Conservation (phyloP, 2,329 filamentous ascomycete genomes). For the Aspergillus uvarum region DNA sequence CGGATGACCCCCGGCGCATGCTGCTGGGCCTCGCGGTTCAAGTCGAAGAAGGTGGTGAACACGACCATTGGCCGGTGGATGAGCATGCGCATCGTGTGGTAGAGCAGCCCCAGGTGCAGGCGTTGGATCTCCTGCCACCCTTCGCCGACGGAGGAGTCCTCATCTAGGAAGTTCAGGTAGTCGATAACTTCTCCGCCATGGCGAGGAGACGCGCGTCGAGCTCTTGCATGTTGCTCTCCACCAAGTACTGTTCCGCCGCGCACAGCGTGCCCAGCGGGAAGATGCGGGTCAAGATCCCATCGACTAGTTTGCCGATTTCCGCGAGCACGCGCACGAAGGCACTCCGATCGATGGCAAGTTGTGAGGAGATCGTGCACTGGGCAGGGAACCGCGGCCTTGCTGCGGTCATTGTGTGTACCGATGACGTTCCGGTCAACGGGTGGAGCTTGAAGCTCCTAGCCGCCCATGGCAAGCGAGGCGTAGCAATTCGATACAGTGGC, state of each 20-base stretch:
- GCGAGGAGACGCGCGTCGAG: not conserved
- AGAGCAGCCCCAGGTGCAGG: constrained; percentile 10
- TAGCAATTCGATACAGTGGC: too few species aligned
- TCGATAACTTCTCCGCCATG: not conserved
- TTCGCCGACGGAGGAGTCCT: constrained; percentile 7
- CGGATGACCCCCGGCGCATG: constrained; percentile 2
- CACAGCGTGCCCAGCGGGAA: constrained; percentile 5
- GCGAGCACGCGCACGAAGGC: constrained; percentile 13
- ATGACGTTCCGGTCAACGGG: too few species aligned
- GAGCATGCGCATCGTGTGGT: constrained; percentile 13
- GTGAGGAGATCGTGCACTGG: too few species aligned
- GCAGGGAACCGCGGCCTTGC: too few species aligned
- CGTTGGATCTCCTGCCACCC: constrained; percentile 19
- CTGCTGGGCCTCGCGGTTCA: constrained; percentile 4
- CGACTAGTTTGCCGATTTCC: constrained; percentile 13
- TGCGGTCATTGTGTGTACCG: too few species aligned
- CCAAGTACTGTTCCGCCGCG: constrained; percentile 6
- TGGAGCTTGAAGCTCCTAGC: constrained; percentile 1
- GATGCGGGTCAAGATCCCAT: constrained; percentile 13
- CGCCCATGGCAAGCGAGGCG: not conserved
- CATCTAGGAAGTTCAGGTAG: constrained; percentile 18
- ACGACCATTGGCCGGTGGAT: constrained; percentile 13
- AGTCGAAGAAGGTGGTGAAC: constrained; percentile 13
- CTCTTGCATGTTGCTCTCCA: constrained; percentile 6
- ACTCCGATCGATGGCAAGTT: constrained; percentile 1